Evolutionary conservation across 2,329 filamentous ascomycete species (phyloP).

Genomic region (Amylocarpus encephaloides): DNA sequence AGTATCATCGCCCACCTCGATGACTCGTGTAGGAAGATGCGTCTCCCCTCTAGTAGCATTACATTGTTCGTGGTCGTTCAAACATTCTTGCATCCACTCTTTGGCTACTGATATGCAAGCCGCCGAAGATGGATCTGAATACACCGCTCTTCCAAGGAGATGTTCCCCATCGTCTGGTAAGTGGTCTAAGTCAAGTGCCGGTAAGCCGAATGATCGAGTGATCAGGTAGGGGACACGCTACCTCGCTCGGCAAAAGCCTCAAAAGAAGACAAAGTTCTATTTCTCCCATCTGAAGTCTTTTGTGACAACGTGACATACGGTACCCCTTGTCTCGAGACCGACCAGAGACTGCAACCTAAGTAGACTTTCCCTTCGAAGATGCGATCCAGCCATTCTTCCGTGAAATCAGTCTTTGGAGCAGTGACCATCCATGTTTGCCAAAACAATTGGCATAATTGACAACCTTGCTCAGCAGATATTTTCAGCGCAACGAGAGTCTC

Average conservation of each 20-base stretch:
- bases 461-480: constrained; percentile 10
- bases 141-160: constrained; percentile 13
- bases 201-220: background rate
- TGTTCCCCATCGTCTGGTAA: constrained; percentile 7
- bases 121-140: constrained; percentile 10
- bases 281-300: background rate
- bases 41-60: background rate
- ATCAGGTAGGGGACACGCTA: background rate
- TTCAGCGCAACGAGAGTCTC: constrained; percentile 8
- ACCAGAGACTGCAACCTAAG: constrained; percentile 17
- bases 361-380: constrained; percentile 13
- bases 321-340: constrained; percentile 12
- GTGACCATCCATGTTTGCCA: constrained; percentile 14
- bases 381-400: constrained; percentile 13
- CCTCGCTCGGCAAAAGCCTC: constrained; percentile 18
- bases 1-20: constrained; percentile 14
- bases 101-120: constrained; percentile 8
- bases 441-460: constrained; percentile 11
- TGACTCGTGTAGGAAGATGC: constrained; percentile 12
- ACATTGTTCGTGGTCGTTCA: constrained; percentile 13
- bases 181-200: background rate
- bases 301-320: constrained; percentile 16
- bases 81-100: constrained; percentile 13
- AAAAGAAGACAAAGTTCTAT: constrained; percentile 13
- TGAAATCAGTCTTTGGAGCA: constrained; percentile 8